These are phyloP conservation scores for Paraglomus brasilianum DNA, from an alignment of 192 early-diverging fungal species.

Conservation along the genomic window DNA sequence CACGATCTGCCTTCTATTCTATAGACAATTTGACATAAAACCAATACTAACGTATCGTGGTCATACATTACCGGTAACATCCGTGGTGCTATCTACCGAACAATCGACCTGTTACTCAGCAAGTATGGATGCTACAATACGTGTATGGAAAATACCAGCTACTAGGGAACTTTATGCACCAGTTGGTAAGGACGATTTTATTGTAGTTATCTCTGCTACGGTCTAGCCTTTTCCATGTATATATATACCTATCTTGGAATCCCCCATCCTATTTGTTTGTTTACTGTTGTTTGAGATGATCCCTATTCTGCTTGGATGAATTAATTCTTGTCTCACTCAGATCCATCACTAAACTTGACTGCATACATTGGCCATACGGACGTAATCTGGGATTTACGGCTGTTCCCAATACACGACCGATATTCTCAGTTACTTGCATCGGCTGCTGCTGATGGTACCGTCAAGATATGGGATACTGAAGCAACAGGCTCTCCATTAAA, in stretches of 20 bases:
- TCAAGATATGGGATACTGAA: constrained; percentile 78
- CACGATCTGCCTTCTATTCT: not conserved
- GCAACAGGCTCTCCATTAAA: constrained; percentile 45
- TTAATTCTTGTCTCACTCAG: constrained; percentile 33
- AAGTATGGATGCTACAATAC: constrained; percentile 70
- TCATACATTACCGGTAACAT: constrained; percentile 66
- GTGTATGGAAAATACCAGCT: constrained; percentile 62
- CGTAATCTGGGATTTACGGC: constrained; percentile 79
- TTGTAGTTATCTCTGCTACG: not conserved
- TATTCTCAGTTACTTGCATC: constrained; percentile 62
- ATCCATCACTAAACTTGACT: constrained; percentile 51
- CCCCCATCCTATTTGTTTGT: not conserved
- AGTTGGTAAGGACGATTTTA: constrained; percentile 38
- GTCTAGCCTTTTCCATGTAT: not conserved
- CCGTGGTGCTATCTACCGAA: constrained; percentile 60
- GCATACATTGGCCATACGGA: constrained; percentile 80
- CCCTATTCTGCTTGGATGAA: not conserved
- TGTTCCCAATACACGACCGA: constrained; percentile 55
- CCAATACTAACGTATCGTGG: constrained; percentile 75
- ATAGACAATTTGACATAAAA: constrained; percentile 52
- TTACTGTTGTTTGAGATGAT: not conserved
- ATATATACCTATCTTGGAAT: not conserved
- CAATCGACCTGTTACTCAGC: constrained; percentile 66
- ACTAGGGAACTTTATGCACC: constrained; percentile 55
- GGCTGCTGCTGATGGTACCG: constrained; percentile 74